Conservation (phyloP, 2,329 filamentous ascomycete genomes). For the Penicillium sp. region DNA sequence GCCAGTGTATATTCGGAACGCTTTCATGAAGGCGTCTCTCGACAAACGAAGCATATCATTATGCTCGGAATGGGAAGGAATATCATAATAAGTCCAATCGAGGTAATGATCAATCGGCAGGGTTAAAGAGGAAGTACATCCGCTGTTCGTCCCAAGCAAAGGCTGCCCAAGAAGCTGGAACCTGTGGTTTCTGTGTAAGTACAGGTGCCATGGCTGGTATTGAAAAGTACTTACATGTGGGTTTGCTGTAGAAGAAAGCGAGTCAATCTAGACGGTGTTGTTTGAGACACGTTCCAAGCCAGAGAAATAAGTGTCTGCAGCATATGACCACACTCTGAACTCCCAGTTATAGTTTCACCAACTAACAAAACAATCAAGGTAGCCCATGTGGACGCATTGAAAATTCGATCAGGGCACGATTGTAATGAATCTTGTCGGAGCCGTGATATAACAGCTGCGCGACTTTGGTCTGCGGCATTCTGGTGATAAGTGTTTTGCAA, state of each 20-base stretch:
- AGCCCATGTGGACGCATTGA: conserved; percentile 21
- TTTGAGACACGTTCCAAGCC: conserved; percentile 9
- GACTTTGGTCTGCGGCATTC: conserved; percentile 13
- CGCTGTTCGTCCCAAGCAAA: conserved; percentile 17
- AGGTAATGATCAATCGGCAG: conserved; percentile 10
- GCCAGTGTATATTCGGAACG: conserved; percentile 27
- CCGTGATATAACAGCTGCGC: conserved; percentile 18
- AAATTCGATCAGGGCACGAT: conserved; percentile 12
- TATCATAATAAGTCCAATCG: conserved; percentile 18
- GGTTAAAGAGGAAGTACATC: conserved; percentile 11
- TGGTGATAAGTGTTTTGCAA: conserved; percentile 9
- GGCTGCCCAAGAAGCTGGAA: conserved; percentile 21
- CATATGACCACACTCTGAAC: conserved; percentile 18
- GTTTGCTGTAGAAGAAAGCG: conserved; percentile 20
- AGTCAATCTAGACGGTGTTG: not conserved
- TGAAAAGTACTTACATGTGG: conserved; percentile 15
- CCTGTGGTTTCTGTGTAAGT: conserved; percentile 2
- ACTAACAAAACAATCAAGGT: conserved; percentile 26
- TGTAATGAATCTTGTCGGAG: conserved; percentile 17
- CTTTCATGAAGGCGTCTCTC: conserved; percentile 19
- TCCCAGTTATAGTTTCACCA: conserved; percentile 28
- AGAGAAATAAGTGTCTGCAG: conserved; percentile 19
- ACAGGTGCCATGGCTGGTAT: too few species aligned
- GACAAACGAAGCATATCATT: conserved; percentile 8
- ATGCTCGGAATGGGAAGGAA: conserved; percentile 14